Percentiles rank a stretch among this genome's conserved stretches.
These are phyloP conservation scores for Pholiota microspora DNA, from an alignment of 768 basidiomycete species.

Conservation along the genomic window DNA sequence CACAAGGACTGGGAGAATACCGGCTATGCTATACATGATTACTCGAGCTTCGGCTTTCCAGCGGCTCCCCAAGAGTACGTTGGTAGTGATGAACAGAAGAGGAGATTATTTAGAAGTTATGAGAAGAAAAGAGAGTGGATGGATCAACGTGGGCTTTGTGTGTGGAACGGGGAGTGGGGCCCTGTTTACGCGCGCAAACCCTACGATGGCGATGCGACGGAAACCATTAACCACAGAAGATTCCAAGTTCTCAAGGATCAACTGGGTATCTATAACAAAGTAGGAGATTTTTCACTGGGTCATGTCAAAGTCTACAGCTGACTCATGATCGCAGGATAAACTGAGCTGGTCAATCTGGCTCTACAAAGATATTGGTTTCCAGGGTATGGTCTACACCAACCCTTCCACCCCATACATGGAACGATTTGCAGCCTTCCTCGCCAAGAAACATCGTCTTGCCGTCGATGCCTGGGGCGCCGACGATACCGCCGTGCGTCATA, in stretches of 20 bases:
- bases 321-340: conserved; percentile 44
- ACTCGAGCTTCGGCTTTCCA: conserved; percentile 73
- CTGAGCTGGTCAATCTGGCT: conserved; percentile 86
- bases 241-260: conserved; percentile 74
- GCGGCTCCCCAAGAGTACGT: conserved; percentile 52
- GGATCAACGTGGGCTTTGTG: conserved; percentile 61
- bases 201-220: conserved; percentile 57
- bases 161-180: conserved; percentile 85
- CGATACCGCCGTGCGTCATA: conserved; percentile 46
- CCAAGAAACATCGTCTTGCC: conserved; percentile 76
- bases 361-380: conserved; percentile 85
- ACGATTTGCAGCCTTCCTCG: conserved; percentile 65
- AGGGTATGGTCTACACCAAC: conserved; percentile 80
- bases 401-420: conserved; percentile 69
- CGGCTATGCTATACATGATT: conserved; percentile 80
- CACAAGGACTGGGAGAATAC: conserved; percentile 67
- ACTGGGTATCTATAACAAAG: conserved; percentile 66
- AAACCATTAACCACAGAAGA: conserved; percentile 62
- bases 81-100: conserved; percentile 49
- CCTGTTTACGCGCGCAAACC: conserved; percentile 72
- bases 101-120: conserved; percentile 53
- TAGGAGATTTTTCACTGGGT: conserved; percentile 19
- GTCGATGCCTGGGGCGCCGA: conserved; percentile 81
- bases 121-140: conserved; percentile 78
- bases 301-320: not conserved